A percentile compares a stretch with the other conserved stretches of the same genome.
phyloP scores from a whole-genome alignment of 306 rosid genomes.

The Sicyos edulis region DNA sequence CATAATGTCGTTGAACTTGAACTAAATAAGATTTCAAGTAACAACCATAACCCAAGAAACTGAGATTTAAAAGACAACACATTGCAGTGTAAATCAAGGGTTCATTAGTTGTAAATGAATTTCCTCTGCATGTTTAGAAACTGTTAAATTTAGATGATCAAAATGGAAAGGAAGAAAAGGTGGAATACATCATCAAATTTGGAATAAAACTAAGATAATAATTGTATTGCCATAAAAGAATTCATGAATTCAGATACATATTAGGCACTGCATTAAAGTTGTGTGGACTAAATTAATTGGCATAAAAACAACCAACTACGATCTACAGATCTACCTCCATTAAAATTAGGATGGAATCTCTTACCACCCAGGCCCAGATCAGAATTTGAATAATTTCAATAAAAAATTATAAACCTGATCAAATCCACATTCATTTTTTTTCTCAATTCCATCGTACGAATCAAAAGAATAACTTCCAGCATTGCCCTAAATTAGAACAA shows the following conservation, averaged over 20 bases:
- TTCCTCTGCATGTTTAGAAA: not conserved
- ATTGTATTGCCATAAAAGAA: not conserved
- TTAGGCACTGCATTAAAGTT: not conserved
- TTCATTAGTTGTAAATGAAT: not conserved
- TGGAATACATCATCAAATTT: not conserved
- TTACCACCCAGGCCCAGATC: not conserved
- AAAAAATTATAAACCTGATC: not conserved
- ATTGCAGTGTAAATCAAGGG: not conserved
- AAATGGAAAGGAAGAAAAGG: no score
- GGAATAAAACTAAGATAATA: not conserved
- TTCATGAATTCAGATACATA: not conserved
- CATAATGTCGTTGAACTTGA: no score
- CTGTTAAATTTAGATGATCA: not conserved
- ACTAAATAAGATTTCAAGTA: not conserved
- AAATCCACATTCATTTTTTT: not conserved
- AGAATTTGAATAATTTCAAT: not conserved
- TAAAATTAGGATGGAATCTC: not conserved
- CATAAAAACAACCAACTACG: not conserved
- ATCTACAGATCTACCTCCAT: not conserved
- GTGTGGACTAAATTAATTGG: not conserved
- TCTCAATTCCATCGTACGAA: not conserved
- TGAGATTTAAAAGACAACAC: not conserved
- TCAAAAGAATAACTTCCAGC: not conserved
- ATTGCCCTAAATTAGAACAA: constrained; percentile 6
- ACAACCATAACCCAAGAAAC: not conserved